Conservation (phyloP, 306 rosid species). For the Citrullus amarus region DNA sequence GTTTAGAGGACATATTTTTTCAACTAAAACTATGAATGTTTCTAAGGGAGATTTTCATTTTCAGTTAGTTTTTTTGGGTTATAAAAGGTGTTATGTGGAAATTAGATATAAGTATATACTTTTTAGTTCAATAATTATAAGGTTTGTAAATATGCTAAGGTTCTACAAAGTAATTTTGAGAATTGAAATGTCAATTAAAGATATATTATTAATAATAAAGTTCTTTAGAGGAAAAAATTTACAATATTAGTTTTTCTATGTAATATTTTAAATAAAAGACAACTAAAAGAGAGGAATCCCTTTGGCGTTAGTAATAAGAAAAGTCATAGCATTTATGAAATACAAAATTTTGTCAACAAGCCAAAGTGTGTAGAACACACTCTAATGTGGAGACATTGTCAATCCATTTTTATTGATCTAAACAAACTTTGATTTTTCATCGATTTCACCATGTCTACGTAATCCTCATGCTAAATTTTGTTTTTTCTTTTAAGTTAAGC, state of each 20-base stretch:
- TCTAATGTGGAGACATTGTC: not conserved
- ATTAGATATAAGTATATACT: not conserved
- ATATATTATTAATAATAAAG: not conserved
- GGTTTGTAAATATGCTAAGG: not conserved
- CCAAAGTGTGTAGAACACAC: not conserved
- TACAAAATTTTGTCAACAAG: not conserved
- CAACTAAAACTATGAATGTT: no score
- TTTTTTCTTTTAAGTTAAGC: not conserved
- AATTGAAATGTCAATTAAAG: not conserved
- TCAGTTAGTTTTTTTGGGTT: no score
- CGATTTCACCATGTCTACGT: not conserved
- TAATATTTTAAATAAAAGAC: no score
- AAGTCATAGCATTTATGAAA: not conserved
- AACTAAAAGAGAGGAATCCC: not conserved
- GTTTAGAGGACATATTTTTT: not conserved
- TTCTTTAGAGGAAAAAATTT: no score
- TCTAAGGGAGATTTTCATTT: no score
- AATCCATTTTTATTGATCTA: not conserved
- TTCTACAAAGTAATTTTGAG: not conserved
- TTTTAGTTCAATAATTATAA: not conserved
- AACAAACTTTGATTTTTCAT: not conserved
- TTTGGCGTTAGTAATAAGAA: not conserved
- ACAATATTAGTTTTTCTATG: no score
- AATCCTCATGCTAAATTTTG: no score
- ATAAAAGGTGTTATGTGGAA: no score